A percentile compares a stretch with the other conserved stretches of the same genome.
Conservation (phyloP, 2,329 filamentous ascomycete genomes). For the Intubia oerlemansii region DNA sequence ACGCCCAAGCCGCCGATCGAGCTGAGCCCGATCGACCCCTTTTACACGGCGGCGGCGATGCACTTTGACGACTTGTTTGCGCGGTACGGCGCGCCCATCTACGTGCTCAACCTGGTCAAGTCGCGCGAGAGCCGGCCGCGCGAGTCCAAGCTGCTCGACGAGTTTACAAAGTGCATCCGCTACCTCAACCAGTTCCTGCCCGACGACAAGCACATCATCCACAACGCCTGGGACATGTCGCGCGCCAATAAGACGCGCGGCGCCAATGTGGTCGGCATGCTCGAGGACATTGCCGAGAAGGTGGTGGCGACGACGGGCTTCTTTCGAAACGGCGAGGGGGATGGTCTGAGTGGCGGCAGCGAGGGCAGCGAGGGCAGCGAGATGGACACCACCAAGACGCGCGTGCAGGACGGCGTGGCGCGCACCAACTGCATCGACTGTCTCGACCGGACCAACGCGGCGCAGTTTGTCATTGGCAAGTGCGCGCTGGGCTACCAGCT, state of each 20-base stretch:
- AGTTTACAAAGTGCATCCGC: conserved; percentile 69
- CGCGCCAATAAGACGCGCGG: conserved; percentile 79
- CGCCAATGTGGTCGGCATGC: conserved; percentile 80
- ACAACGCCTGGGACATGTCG: conserved; percentile 97
- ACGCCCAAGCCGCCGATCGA: conserved; percentile 94
- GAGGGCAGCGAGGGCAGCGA: neutral
- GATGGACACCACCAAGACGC: conserved; percentile 20
- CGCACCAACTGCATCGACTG: conserved; percentile 98
- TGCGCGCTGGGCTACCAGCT: conserved; percentile 80
- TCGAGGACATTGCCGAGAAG: conserved; percentile 76
- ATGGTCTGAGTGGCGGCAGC: conserved; percentile 21
- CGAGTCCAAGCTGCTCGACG: conserved; percentile 74
- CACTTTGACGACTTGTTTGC: conserved; percentile 93
- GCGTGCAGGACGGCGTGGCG: conserved; percentile 76
- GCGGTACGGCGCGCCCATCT: conserved; percentile 80
- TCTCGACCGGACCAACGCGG: conserved; percentile 87
- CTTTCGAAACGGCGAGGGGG: conserved; percentile 75
- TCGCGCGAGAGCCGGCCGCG: conserved; percentile 68
- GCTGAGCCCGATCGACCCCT: conserved; percentile 85
- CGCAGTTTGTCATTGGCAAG: conserved; percentile 95
- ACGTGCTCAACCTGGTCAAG: conserved; percentile 82
- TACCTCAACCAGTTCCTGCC: conserved; percentile 94
- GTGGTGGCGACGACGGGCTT: conserved; percentile 75
- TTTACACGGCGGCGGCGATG: conserved; percentile 77
- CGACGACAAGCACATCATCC: conserved; percentile 62